Evolutionary conservation across 345 rosid genomes (phyloP).

Genomic region (Gynandropsis gynandra): DNA sequence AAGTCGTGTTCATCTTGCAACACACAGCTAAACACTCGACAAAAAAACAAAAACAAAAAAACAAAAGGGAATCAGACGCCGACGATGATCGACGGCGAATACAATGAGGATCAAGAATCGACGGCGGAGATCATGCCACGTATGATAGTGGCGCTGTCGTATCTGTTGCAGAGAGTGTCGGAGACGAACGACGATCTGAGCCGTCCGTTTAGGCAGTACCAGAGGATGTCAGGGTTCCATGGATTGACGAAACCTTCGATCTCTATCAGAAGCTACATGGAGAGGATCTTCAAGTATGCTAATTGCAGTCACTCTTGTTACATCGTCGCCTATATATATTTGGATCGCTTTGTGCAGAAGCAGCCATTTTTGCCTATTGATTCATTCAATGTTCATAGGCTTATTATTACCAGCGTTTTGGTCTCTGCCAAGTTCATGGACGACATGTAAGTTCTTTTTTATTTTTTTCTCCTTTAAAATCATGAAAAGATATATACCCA

Average conservation of each 20-base stretch:
- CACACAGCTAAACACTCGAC: constrained; percentile 7
- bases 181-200: constrained; percentile 49
- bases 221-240: constrained; percentile 43
- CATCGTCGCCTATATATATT: constrained; percentile 64
- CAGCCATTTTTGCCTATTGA: constrained; percentile 50
- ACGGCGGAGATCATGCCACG: constrained; percentile 36
- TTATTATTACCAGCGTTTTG: constrained; percentile 67
- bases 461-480: not conserved
- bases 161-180: constrained; percentile 42
- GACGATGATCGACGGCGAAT: not conserved
- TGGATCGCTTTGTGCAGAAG: constrained; percentile 50
- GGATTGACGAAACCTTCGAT: constrained; percentile 51
- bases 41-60: constrained; percentile 6
- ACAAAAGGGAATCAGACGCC: constrained; percentile 19
- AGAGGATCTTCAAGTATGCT: constrained; percentile 66
- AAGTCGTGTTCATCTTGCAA: not conserved
- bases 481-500: too few relatives aligned
- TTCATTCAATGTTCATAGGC: constrained; percentile 58
- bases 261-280: constrained; percentile 54
- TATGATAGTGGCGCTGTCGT: constrained; percentile 38
- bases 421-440: constrained; percentile 81
- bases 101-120: constrained; percentile 20
- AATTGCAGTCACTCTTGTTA: constrained; percentile 69
- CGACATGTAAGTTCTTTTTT: constrained; percentile 49
- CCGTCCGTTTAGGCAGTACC: constrained; percentile 27